Conservation (phyloP, 140 eudicot species). For the Oenanthe javanica region DNA sequence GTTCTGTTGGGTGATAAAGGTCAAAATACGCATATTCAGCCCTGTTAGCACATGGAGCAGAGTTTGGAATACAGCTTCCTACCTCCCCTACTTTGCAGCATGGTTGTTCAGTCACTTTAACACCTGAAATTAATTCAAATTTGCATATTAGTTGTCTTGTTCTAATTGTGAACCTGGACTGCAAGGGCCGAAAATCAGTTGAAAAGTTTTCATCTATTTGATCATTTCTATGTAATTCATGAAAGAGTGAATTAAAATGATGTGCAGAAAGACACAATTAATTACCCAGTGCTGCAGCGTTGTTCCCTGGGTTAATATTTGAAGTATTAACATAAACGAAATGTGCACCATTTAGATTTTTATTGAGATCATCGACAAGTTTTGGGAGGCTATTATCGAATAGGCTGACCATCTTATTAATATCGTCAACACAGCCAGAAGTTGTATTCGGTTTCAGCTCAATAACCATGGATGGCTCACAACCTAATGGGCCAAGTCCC, state of each 20-base stretch:
- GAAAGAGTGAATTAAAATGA: neutral
- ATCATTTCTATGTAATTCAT: neutral
- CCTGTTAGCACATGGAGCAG: constrained; percentile 24
- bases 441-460: neutral
- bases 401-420: constrained; percentile 28
- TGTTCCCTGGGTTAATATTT: neutral
- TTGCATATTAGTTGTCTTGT: neutral
- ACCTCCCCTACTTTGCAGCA: constrained; percentile 22
- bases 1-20: constrained; percentile 24
- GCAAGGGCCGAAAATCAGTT: neutral
- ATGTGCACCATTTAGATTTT: constrained; percentile 20
- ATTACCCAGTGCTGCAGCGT: neutral
- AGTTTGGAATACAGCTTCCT: constrained; percentile 29
- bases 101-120: constrained; percentile 16
- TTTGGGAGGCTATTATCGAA: constrained; percentile 25
- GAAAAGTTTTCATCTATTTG: neutral
- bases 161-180: neutral
- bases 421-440: constrained; percentile 24
- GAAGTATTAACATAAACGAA: constrained; percentile 34
- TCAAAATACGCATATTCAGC: constrained; percentile 29
- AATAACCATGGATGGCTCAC: constrained; percentile 31
- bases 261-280: too few species aligned
- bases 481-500: constrained; percentile 49
- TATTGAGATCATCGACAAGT: constrained; percentile 23
- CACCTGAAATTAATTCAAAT: constrained; percentile 9